Evolutionary conservation across 768 basidiomycete genomes (phyloP).

Genomic region (Leucosporidium yakuticum): DNA sequence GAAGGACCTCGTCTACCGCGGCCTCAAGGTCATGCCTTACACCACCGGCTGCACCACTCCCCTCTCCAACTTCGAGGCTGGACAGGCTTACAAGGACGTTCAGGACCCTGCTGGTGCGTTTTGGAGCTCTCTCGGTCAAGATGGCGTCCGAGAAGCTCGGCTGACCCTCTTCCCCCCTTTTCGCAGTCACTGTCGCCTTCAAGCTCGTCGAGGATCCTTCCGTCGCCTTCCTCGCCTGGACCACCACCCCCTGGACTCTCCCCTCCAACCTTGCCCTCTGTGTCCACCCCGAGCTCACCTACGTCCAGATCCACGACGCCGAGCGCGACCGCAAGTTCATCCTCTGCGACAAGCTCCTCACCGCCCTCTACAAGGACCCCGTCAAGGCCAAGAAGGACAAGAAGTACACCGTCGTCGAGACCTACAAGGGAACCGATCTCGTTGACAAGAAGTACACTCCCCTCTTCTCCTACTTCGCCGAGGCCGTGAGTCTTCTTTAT

Average conservation of each 20-base stretch:
- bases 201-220: slow-evolving; percentile 85
- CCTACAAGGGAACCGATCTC: slow-evolving; percentile 85
- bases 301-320: slow-evolving; percentile 92
- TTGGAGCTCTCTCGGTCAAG: neutral
- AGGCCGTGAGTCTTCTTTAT: slow-evolving; percentile 56
- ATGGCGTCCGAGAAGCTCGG: neutral
- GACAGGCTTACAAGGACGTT: slow-evolving; percentile 82
- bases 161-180: neutral
- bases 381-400: slow-evolving; percentile 97
- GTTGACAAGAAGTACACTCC: slow-evolving; percentile 94
- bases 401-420: slow-evolving; percentile 50
- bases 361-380: slow-evolving; percentile 87
- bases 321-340: slow-evolving; percentile 83
- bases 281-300: slow-evolving; percentile 91
- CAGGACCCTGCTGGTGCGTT: slow-evolving; percentile 79
- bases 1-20: slow-evolving; percentile 86
- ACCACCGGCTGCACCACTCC: slow-evolving; percentile 94
- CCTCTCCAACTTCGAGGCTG: slow-evolving; percentile 94
- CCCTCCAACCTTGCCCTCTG: slow-evolving; percentile 93
- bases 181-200: slow-evolving; percentile 79
- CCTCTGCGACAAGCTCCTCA: slow-evolving; percentile 77
- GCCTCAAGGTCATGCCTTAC: slow-evolving; percentile 94
- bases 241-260: slow-evolving; percentile 97
- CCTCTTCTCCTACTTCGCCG: slow-evolving; percentile 92
- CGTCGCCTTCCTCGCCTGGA: slow-evolving; percentile 92